Base-by-base conservation (phyloP, 2,329 filamentous ascomycete species). In the Juglanconis oblonga region DNA sequence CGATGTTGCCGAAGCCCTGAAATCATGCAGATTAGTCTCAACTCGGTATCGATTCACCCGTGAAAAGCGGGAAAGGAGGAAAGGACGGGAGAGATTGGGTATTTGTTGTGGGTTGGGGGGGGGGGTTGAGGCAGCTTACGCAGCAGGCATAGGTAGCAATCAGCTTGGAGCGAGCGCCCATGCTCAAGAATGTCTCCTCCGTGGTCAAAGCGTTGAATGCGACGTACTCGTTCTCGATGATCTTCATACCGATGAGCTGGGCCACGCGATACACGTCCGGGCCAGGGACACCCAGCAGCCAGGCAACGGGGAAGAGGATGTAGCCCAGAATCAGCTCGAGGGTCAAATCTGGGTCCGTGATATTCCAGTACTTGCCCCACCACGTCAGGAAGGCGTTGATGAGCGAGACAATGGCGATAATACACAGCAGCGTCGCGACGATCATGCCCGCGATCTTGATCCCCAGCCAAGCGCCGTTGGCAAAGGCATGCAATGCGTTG, bases 391-490 rank as follows among this genome's bases (percentile, higher is more conserved):
- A 79, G 56, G 87, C 91, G 69, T 96, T 89, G 68, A 89, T 74
- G 45, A 96, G 81, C 33, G 81, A 87, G 55, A 96, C 81, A 38
- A 93, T 79, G 17, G 90, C 89, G 64, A 96, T 87, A 68, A 96
- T 92, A 76, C 90, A 93, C 35, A 96, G 83, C 17, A 96, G 80
- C 0, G 87, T 91, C 40, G 87, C 83, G 49, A 90, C 70, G 59
- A 96, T 94, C 85, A 92, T 94, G 63, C 89, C 90, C 4, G 87
- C 91, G 66, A 96, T 93, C 79, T 92, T 94, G 68, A 96, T 81
- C 71, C 91, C 92, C 10, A 95, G 80, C 90, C 90, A 94, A 8
- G 91, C 87, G 63, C 92, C 91, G 65, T 91, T 91, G 64, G 91
- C 87, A 68, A 96, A 93, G 1, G 91, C 91, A 72, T 96, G 90